Base-by-base conservation (phyloP, 225 moss, liverwort and hornwort species). In the Neckera pumila region DNA sequence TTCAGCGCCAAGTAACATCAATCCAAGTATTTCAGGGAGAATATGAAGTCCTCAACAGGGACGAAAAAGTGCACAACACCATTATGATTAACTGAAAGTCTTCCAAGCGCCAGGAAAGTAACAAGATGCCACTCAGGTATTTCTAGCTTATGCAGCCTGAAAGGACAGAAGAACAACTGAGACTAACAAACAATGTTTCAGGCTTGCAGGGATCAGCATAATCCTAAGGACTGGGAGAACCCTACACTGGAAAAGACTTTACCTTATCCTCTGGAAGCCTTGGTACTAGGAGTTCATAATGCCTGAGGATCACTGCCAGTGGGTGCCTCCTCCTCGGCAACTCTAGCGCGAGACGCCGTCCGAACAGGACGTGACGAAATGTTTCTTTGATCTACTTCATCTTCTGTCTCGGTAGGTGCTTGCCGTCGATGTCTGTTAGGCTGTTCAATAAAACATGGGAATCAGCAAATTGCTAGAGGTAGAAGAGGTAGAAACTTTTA, bases 301-400 rank as follows among this genome's bases (percentile, higher is more conserved):
- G 88, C 36, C 84, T 66, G 84, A 43, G 45, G 82, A 60, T 88
- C 89, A 84, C 45, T 73, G 54, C 59, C 88, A 56, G 72, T 31
- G 72, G 80, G 28, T 60, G 63, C 65, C 79, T 71, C 90, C 67
- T 85, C 94, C 45, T 87, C 88, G 56, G 72, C 51, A 51, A 43
- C 76, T 79, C 85, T 85, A 10, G 80, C 36, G 34, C 92, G 86
- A 60, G 93, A 90, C 87, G 45, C 49, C 56, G 85, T 89, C 54
- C 94, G 92, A 28, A 93, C 92, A 71, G 94, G 94, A 58, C 94
- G 92, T 51, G 89, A 75, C 59, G 89, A 89, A n/a, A 87, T 90
- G 85, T 76, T 89, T 26, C 85, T 56, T 77, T 89, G 89, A 88
- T 88, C 93, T 62, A 88, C 47, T 56, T 92, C 94, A 58, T 91